These are phyloP conservation scores for Ophiocytium majus DNA, from an alignment of 352 stramenopile species.

Conservation along the genomic window DNA sequence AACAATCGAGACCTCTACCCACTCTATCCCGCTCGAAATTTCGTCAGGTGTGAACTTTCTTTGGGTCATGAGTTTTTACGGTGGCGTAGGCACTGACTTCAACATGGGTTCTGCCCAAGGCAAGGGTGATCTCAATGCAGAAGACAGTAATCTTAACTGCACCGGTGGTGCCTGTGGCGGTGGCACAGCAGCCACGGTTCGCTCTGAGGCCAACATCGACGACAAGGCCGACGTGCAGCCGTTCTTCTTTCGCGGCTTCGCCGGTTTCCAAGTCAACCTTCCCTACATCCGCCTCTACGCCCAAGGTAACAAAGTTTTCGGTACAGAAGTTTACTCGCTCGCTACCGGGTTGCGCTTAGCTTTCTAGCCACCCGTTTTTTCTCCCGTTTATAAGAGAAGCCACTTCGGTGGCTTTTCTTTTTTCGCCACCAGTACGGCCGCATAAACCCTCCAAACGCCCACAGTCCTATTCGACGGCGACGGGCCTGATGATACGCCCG, in stretches of 20 bases:
- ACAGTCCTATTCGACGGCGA: background rate
- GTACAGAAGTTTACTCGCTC: background rate
- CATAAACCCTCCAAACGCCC: background rate
- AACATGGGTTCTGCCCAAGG: background rate
- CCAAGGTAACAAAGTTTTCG: background rate
- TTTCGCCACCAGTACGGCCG: background rate
- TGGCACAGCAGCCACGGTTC: background rate
- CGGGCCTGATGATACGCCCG: no score
- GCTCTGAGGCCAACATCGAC: conserved; percentile 4
- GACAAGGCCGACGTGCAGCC: background rate
- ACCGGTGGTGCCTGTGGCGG: background rate
- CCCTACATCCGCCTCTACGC: background rate
- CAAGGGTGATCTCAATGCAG: background rate
- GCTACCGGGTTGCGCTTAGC: background rate
- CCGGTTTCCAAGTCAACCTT: background rate
- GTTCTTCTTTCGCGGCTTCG: background rate
- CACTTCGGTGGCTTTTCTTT: no score
- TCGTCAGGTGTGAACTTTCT: background rate
- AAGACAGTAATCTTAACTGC: background rate
- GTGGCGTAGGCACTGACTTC: background rate
- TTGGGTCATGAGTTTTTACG: background rate
- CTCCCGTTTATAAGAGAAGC: no score
- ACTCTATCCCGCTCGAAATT: background rate
- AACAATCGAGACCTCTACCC: background rate
- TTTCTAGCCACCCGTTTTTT: no score